phyloP scores from a whole-genome alignment of 2,329 filamentous ascomycete genomes.

The Pseudogymnoascus sp. region DNA sequence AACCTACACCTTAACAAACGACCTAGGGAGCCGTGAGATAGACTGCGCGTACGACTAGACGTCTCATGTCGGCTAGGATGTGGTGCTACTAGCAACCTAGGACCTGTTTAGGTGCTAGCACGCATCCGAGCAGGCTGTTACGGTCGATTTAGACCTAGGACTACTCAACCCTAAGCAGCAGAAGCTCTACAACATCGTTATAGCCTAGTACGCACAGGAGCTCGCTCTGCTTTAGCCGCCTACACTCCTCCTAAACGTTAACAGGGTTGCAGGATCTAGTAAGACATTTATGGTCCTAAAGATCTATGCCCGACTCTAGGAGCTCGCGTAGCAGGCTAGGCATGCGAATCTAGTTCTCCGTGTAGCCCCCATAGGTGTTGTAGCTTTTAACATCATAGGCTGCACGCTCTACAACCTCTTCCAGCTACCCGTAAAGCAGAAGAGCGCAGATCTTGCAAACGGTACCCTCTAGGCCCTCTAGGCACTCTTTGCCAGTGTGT shows the following conservation, averaged over 20 bases:
- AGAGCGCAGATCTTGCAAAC: conserved; percentile 1
- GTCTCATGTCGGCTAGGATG: neutral
- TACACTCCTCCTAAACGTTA: conserved; percentile 10
- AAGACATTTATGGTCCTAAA: conserved; percentile 11
- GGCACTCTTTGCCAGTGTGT: neutral
- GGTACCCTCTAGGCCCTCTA: conserved; percentile 10
- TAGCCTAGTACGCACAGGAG: conserved; percentile 7
- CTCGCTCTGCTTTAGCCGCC: neutral
- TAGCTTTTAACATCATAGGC: conserved; percentile 9
- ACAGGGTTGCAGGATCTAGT: conserved; percentile 8
- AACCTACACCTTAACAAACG: neutral
- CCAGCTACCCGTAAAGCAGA: conserved; percentile 9
- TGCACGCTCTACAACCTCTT: conserved; percentile 8
- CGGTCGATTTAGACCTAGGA: conserved; percentile 7
- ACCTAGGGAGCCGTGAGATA: neutral
- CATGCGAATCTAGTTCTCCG: conserved; percentile 7
- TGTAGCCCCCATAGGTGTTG: conserved; percentile 10
- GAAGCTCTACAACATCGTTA: conserved; percentile 11
- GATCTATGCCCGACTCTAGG: conserved; percentile 8
- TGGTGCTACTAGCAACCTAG: neutral
- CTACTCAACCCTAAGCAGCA: conserved; percentile 9
- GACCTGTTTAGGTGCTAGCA: too few species aligned
- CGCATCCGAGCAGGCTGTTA: conserved; percentile 11
- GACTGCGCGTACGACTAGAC: conserved; percentile 11
- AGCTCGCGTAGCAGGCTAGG: neutral